These are phyloP conservation scores for Rhizoclosmatium sp. DNA, from an alignment of 192 early-diverging fungal species.

Conservation along the genomic window DNA sequence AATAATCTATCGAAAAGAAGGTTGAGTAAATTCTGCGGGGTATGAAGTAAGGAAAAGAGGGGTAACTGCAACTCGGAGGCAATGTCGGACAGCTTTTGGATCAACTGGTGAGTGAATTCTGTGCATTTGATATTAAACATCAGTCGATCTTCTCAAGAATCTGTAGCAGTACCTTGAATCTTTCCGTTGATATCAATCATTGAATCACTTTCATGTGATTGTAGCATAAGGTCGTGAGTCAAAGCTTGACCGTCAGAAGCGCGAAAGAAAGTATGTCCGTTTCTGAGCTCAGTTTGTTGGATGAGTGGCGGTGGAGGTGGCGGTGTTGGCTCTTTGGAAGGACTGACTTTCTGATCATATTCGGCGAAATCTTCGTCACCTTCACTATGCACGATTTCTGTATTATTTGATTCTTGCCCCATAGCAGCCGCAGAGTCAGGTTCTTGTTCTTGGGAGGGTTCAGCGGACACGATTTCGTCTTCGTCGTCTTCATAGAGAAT, in stretches of 20 bases:
- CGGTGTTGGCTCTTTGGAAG: not conserved
- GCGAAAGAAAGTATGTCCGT: not conserved
- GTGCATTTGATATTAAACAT: not conserved
- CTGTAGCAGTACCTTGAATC: conserved; percentile 6
- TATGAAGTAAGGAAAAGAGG: not conserved
- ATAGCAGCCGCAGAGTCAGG: not conserved
- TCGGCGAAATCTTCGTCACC: not conserved
- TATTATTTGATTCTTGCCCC: not conserved
- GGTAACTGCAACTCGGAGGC: conserved; percentile 1
- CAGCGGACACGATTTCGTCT: not conserved
- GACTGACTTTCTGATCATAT: not conserved
- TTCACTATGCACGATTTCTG: not conserved
- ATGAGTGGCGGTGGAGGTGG: not conserved
- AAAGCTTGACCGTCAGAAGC: not conserved
- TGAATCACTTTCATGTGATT: not conserved
- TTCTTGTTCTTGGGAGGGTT: not conserved
- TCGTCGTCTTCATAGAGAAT: not conserved
- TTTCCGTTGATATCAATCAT: not conserved
- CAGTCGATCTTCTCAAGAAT: not conserved
- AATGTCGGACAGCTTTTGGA: conserved; percentile 10
- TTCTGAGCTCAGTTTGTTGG: not conserved
- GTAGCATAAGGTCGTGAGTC: not conserved
- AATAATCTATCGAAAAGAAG: not conserved
- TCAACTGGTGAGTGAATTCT: not conserved
- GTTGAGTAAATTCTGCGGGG: not conserved